phyloP scores from a whole-genome alignment of 2,329 filamentous ascomycete genomes.

The Ophiosphaerella herpotricha region DNA sequence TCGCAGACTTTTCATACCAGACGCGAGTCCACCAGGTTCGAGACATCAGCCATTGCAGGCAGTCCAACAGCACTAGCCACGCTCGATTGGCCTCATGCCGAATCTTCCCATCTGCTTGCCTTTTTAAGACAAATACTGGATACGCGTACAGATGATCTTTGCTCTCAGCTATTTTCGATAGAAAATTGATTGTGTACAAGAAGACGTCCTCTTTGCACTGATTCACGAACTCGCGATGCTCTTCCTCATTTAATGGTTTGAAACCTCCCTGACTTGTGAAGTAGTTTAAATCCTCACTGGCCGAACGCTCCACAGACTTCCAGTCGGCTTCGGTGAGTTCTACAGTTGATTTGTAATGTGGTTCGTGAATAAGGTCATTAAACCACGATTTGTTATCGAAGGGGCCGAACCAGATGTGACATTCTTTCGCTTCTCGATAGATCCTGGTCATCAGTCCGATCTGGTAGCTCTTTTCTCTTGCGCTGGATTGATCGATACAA shows the following conservation, averaged over 20 bases:
- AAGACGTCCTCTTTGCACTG: slow-evolving; percentile 1
- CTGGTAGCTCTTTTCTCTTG: slow-evolving; percentile 3
- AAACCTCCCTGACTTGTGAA: not conserved
- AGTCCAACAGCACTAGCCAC: slow-evolving; percentile 4
- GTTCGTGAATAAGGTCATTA: not conserved
- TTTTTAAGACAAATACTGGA: not conserved
- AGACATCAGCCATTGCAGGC: slow-evolving; percentile 7
- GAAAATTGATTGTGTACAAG: not conserved
- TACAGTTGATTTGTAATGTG: not conserved
- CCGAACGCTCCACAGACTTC: not conserved
- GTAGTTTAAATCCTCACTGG: not conserved
- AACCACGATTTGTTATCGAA: slow-evolving; percentile 1
- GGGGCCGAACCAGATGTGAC: slow-evolving; percentile 7
- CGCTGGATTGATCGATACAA: slow-evolving; percentile 1
- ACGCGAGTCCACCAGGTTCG: slow-evolving; percentile 9
- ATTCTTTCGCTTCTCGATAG: slow-evolving; percentile 2
- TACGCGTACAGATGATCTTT: slow-evolving; percentile 1
- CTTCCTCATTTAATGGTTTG: not conserved
- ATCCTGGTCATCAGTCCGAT: slow-evolving; percentile 4
- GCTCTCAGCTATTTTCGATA: not conserved
- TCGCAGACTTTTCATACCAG: not conserved
- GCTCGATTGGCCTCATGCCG: not conserved
- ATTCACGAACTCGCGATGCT: not conserved
- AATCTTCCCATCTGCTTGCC: not conserved
- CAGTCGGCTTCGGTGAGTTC: not conserved